A percentile compares a stretch with the other conserved stretches of the same genome.
These are phyloP conservation scores for Novymonas esmeraldas DNA, from an alignment of 208 protist species.

Conservation along the genomic window DNA sequence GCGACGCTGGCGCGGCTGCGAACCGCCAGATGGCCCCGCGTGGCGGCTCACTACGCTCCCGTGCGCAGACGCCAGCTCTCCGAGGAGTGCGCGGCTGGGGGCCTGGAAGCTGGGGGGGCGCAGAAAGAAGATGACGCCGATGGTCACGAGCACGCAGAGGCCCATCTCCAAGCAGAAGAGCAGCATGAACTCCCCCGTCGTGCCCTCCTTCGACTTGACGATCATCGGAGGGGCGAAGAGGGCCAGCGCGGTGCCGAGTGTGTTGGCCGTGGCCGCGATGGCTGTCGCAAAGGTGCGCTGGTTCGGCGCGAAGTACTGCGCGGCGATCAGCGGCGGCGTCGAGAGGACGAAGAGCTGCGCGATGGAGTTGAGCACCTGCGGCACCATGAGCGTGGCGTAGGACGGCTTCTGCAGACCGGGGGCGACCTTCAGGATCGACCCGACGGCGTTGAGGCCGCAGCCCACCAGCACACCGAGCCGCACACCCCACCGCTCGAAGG, in stretches of 20 bases:
- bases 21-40: background rate
- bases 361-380: conserved; percentile 56
- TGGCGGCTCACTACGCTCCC: background rate
- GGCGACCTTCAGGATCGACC: conserved; percentile 61
- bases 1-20: conserved; percentile 1
- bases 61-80: conserved; percentile 11
- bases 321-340: conserved; percentile 70
- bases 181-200: conserved; percentile 46
- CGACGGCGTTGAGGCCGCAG: conserved; percentile 55
- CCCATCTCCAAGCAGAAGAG: conserved; percentile 63
- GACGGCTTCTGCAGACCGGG: conserved; percentile 51
- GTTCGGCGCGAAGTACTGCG: conserved; percentile 62
- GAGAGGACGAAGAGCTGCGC: conserved; percentile 80
- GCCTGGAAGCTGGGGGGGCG: conserved; percentile 42
- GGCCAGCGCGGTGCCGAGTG: conserved; percentile 67
- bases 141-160: conserved; percentile 44
- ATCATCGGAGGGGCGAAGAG: conserved; percentile 62
- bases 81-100: conserved; percentile 29
- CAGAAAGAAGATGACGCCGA: conserved; percentile 54
- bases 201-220: conserved; percentile 40
- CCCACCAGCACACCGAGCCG: conserved; percentile 58
- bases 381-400: conserved; percentile 55
- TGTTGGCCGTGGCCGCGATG: conserved; percentile 69
- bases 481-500: conserved; percentile 76
- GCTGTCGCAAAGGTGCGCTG: conserved; percentile 71